Percentiles rank a stretch among this genome's conserved stretches.
Conservation (phyloP, 1,284 basidiomycete species). For the Cryptococcus sp. region DNA sequence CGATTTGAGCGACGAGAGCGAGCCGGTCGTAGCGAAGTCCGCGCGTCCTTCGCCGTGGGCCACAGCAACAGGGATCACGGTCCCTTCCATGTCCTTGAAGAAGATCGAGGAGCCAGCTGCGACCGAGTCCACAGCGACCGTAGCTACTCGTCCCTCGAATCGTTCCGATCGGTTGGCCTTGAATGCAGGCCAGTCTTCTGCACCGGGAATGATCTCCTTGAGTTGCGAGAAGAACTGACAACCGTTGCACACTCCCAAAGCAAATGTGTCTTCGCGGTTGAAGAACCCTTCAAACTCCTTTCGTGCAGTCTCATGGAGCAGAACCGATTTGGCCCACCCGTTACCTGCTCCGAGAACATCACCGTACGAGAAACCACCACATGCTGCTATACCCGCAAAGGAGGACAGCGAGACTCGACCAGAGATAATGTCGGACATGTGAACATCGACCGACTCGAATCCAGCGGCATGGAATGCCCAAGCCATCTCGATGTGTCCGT, state of each 20-base stretch:
- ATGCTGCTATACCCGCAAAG: conserved; percentile 90
- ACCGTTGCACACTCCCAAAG: conserved; percentile 95
- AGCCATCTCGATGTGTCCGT: conserved; percentile 98
- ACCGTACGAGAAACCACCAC: conserved; percentile 98
- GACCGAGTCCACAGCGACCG: conserved; percentile 70
- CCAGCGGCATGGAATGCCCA: conserved; percentile 94
- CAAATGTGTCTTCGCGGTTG: conserved; percentile 74
- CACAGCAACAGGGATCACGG: conserved; percentile 85
- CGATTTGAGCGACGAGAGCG: conserved; percentile 56
- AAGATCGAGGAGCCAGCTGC: conserved; percentile 72
- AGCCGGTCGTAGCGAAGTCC: conserved; percentile 61
- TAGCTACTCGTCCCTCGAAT: conserved; percentile 84
- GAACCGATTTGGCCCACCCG: conserved; percentile 94
- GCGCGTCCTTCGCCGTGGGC: conserved; percentile 95
- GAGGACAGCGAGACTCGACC: conserved; percentile 65
- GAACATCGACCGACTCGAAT: conserved; percentile 92
- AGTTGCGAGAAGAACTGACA: conserved; percentile 95
- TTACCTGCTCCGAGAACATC: conserved; percentile 97
- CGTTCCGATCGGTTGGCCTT: conserved; percentile 85
- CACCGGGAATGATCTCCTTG: conserved; percentile 82
- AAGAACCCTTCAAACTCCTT: conserved; percentile 82
- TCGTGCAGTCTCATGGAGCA: conserved; percentile 74
- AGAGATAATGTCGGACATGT: conserved; percentile 94
- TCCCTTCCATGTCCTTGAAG: conserved; percentile 82
- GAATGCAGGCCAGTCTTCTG: conserved; percentile 84